These are phyloP conservation scores for Ochetophila trinervis DNA, from an alignment of 306 rosid genomes.

Conservation along the genomic window DNA sequence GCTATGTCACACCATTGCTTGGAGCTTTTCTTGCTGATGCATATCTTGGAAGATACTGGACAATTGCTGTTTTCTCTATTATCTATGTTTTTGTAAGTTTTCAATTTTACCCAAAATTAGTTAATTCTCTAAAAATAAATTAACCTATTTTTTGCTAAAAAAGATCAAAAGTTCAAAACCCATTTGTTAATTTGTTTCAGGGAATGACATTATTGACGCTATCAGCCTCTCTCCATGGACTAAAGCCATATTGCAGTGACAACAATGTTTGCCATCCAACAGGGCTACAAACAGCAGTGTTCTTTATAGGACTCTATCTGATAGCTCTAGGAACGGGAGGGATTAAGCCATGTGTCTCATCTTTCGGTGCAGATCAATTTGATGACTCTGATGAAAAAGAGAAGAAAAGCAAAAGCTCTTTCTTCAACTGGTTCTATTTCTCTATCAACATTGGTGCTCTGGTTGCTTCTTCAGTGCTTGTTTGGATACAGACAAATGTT, in stretches of 20 bases:
- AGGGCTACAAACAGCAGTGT: conserved; percentile 33
- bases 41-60: not conserved
- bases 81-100: not conserved
- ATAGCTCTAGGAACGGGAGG: conserved; percentile 88
- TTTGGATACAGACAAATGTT: conserved; percentile 1
- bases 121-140: too few species aligned
- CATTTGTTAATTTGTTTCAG: not conserved
- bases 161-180: not conserved
- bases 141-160: not conserved
- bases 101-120: not conserved
- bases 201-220: conserved; percentile 48
- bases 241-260: conserved; percentile 46
- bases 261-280: conserved; percentile 43
- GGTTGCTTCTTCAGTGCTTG: not conserved
- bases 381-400: conserved; percentile 60
- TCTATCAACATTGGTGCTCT: conserved; percentile 48
- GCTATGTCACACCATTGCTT: conserved; percentile 6
- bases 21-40: conserved; percentile 2
- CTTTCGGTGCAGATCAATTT: conserved; percentile 86
- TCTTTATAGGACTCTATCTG: conserved; percentile 63
- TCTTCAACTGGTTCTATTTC: conserved; percentile 88
- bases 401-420: conserved; percentile 60
- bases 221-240: conserved; percentile 48
- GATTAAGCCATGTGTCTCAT: conserved; percentile 87
- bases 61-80: not conserved